phyloP scores from a whole-genome alignment of 352 stramenopile species.

The Phytophthora gonapodyides region DNA sequence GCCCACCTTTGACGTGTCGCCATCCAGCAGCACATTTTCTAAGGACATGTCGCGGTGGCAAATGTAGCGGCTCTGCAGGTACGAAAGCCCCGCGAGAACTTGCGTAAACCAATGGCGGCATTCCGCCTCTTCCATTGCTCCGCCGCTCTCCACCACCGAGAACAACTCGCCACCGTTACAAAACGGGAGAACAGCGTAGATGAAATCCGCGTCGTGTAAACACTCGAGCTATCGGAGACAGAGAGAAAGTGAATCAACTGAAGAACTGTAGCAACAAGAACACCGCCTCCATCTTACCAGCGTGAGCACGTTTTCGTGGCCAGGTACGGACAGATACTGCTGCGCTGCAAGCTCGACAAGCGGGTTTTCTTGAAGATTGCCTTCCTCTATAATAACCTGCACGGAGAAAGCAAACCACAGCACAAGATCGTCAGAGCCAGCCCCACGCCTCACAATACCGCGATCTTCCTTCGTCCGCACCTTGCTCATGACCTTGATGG shows the following conservation, averaged over 20 bases:
- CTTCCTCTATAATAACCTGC: conserved; percentile 86
- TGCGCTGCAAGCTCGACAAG: conserved; percentile 85
- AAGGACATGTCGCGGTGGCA: conserved; percentile 90
- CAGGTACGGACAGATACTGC: conserved; percentile 80
- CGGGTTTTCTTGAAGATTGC: conserved; percentile 87
- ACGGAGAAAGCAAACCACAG: neutral
- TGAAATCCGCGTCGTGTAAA: conserved; percentile 83
- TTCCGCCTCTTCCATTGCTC: conserved; percentile 76
- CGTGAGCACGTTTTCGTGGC: conserved; percentile 84
- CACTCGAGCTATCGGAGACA: conserved; percentile 64
- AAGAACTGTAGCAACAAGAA: neutral
- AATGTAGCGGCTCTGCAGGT: conserved; percentile 84
- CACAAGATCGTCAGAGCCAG: neutral
- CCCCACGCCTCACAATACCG: too few species aligned
- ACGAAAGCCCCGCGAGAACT: conserved; percentile 78
- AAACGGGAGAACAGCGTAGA: conserved; percentile 86
- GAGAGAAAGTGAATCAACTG: neutral
- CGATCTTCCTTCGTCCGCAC: conserved; percentile 24
- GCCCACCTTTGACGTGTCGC: conserved; percentile 78
- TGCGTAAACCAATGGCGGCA: conserved; percentile 87
- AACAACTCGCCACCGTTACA: conserved; percentile 87
- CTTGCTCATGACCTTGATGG: conserved; percentile 91
- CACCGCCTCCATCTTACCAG: conserved; percentile 49
- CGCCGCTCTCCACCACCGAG: conserved; percentile 80
- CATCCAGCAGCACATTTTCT: conserved; percentile 86